These are phyloP conservation scores for Cyclotella cryptica DNA, from an alignment of 108 stramenopile genomes.

Conservation along the genomic window DNA sequence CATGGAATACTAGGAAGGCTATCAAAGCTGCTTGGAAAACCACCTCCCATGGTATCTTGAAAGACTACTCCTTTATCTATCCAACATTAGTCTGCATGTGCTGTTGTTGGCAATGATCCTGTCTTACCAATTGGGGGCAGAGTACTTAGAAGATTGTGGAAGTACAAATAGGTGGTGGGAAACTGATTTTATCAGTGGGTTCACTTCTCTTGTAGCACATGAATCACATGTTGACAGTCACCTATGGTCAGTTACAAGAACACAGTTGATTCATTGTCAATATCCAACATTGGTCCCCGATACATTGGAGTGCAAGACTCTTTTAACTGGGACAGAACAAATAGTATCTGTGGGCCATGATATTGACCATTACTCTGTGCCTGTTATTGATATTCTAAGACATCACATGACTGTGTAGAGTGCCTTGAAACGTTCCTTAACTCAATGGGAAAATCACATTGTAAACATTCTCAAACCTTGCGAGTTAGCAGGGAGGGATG, in stretches of 20 bases:
- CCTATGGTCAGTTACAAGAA: no score
- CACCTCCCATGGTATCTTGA: background rate
- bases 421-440: background rate
- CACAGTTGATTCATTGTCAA: background rate
- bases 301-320: background rate
- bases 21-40: background rate
- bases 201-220: background rate
- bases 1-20: background rate
- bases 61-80: slow-evolving; percentile 2
- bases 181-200: slow-evolving; percentile 3
- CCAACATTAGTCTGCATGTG: background rate
- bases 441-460: background rate
- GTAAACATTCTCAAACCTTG: background rate
- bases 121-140: background rate
- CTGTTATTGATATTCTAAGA: background rate
- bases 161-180: slow-evolving; percentile 11
- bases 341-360: background rate
- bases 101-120: background rate
- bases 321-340: background rate
- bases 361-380: background rate
- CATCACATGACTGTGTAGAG: background rate
- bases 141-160: background rate
- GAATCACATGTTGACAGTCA: background rate
- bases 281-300: background rate
- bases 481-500: background rate